Conservation (phyloP, 2,329 filamentous ascomycete species). For the Aureobasidium sp. region DNA sequence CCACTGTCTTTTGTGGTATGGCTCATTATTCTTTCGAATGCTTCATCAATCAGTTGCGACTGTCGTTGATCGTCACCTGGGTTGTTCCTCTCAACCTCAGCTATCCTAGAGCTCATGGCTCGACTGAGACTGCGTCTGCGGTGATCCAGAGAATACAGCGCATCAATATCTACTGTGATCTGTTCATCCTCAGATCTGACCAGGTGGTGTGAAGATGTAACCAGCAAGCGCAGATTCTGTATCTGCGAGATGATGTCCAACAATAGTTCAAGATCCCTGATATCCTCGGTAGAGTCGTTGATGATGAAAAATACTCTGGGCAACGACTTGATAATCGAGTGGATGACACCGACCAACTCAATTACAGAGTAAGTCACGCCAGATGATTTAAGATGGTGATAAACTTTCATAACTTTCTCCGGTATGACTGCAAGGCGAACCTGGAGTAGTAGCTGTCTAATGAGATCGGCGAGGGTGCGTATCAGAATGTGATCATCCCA, state of each 20-base stretch:
- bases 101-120: not conserved
- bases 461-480: not conserved
- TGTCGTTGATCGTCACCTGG: constrained; percentile 20
- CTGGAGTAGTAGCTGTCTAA: not conserved
- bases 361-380: too few species aligned
- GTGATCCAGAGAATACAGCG: not conserved
- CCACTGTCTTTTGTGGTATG: not conserved
- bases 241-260: not conserved
- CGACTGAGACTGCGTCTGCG: not conserved
- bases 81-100: not conserved
- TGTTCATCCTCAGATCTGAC: not conserved
- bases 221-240: not conserved
- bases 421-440: not conserved
- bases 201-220: not conserved
- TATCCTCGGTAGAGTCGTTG: not conserved
- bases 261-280: not conserved
- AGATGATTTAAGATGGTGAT: not conserved
- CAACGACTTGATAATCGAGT: too few species aligned
- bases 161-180: not conserved
- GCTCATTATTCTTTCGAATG: not conserved
- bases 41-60: not conserved
- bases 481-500: not conserved
- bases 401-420: not conserved
- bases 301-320: not conserved
- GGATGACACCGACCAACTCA: too few species aligned